phyloP scores from a whole-genome alignment of 2,329 filamentous ascomycete genomes.

The Pseudofabraea citricarpa region DNA sequence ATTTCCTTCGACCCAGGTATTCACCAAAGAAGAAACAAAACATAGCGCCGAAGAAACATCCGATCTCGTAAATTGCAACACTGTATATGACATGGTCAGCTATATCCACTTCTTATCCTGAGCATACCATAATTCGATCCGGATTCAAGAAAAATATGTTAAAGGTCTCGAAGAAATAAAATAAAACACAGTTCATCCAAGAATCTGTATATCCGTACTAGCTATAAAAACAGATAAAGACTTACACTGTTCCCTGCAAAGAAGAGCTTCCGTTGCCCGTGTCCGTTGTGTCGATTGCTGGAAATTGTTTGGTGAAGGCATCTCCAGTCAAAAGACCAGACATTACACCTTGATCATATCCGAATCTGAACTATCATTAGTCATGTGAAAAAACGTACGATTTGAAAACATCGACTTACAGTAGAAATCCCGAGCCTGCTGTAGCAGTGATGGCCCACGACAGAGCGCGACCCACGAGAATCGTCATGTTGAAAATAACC shows the following conservation, averaged over 20 bases:
- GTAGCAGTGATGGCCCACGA: constrained; percentile 34
- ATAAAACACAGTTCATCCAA: background rate
- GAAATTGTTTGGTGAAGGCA: constrained; percentile 50
- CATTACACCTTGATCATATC: constrained; percentile 69
- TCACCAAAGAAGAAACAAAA: constrained; percentile 38
- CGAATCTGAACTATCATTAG: constrained; percentile 35
- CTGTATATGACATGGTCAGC: no score
- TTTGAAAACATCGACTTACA: constrained; percentile 17
- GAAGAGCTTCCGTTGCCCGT: constrained; percentile 33
- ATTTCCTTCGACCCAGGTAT: constrained; percentile 35
- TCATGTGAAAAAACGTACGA: constrained; percentile 10
- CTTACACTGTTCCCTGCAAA: constrained; percentile 37
- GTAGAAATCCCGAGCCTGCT: constrained; percentile 32
- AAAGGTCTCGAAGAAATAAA: background rate
- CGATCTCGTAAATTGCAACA: constrained; percentile 40
- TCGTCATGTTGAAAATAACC: constrained; percentile 12
- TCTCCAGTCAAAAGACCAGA: constrained; percentile 65
- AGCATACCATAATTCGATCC: no score
- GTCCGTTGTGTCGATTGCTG: constrained; percentile 39
- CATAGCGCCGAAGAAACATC: constrained; percentile 42
- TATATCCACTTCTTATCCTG: no score
- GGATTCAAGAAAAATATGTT: no score
- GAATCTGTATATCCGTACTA: no score
- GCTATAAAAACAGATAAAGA: no score
- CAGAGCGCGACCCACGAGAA: constrained; percentile 28